These are phyloP conservation scores for Brettanomyces nanus DNA, from an alignment of 805 yeast species.

Conservation along the genomic window DNA sequence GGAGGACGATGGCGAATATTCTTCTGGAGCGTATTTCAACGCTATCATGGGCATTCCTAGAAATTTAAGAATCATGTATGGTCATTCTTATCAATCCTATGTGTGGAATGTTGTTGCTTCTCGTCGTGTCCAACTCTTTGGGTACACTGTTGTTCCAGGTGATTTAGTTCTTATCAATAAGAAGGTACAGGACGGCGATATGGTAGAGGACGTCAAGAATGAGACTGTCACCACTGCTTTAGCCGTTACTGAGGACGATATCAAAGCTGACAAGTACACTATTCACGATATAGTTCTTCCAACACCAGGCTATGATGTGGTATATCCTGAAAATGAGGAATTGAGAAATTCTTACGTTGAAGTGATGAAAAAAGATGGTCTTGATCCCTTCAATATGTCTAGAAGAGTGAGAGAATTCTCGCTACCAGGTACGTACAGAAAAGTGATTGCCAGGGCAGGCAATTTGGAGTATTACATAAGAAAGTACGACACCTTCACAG, in stretches of 20 bases:
- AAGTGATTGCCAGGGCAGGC: constrained; percentile 57
- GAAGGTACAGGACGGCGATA: constrained; percentile 33
- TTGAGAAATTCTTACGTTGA: constrained; percentile 56
- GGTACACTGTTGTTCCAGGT: constrained; percentile 65
- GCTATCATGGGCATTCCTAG: constrained; percentile 88
- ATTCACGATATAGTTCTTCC: constrained; percentile 87
- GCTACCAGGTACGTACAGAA: constrained; percentile 83
- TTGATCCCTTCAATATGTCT: constrained; percentile 80
- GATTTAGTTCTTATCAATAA: constrained; percentile 58
- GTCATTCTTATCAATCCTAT: constrained; percentile 94
- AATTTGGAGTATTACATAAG: constrained; percentile 54
- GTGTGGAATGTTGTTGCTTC: constrained; percentile 89
- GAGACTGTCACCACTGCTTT: constrained; percentile 58
- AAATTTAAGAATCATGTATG: constrained; percentile 88
- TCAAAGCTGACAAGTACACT: constrained; percentile 45
- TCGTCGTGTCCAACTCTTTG: constrained; percentile 62
- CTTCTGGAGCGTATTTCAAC: constrained; percentile 53
- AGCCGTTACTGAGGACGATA: constrained; percentile 67
- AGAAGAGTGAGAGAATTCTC: constrained; percentile 85
- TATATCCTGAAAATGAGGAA: constrained; percentile 65
- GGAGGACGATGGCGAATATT: constrained; percentile 37
- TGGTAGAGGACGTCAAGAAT: constrained; percentile 61
- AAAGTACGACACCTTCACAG: constrained; percentile 54
- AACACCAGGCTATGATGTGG: constrained; percentile 93
- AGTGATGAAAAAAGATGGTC: constrained; percentile 70